Evolutionary conservation across 441 rosid genomes (phyloP).

Genomic region (Brassica hybrid): DNA sequence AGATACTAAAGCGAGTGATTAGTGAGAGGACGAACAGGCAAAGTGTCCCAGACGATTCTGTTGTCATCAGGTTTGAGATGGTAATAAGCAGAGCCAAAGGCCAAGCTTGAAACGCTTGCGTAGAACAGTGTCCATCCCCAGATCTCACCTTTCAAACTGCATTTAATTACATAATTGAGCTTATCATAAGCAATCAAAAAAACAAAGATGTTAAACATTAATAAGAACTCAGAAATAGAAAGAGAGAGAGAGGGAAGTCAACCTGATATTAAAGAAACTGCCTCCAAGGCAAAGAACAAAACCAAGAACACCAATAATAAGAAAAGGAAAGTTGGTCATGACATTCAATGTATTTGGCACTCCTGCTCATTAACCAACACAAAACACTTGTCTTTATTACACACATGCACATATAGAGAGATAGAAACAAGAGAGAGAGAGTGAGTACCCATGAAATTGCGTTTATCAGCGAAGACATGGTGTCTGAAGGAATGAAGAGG

Average conservation of each 20-base stretch:
- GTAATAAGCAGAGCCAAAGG: slow-evolving; percentile 91
- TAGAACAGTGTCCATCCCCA: slow-evolving; percentile 85
- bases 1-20: not conserved
- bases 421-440: slow-evolving; percentile 1
- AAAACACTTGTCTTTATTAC: slow-evolving; percentile 37
- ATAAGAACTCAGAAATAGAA: not conserved
- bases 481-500: slow-evolving; percentile 57
- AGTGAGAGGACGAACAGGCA: slow-evolving; percentile 84
- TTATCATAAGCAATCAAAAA: not conserved
- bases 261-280: slow-evolving; percentile 71
- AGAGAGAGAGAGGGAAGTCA: too few species aligned
- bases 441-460: slow-evolving; percentile 78
- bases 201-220: not conserved
- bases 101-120: slow-evolving; percentile 66
- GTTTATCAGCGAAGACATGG: slow-evolving; percentile 71
- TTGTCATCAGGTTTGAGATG: slow-evolving; percentile 81
- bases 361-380: slow-evolving; percentile 54
- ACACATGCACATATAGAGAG: slow-evolving; percentile 22
- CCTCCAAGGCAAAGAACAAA: slow-evolving; percentile 75
- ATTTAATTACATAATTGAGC: slow-evolving; percentile 19
- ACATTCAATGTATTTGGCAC: slow-evolving; percentile 92
- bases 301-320: slow-evolving; percentile 80
- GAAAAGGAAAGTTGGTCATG: slow-evolving; percentile 81
- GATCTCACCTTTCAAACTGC: slow-evolving; percentile 76
- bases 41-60: slow-evolving; percentile 73